Conservation (phyloP, 345 rosid genomes). For the Laguncularia racemosa region DNA sequence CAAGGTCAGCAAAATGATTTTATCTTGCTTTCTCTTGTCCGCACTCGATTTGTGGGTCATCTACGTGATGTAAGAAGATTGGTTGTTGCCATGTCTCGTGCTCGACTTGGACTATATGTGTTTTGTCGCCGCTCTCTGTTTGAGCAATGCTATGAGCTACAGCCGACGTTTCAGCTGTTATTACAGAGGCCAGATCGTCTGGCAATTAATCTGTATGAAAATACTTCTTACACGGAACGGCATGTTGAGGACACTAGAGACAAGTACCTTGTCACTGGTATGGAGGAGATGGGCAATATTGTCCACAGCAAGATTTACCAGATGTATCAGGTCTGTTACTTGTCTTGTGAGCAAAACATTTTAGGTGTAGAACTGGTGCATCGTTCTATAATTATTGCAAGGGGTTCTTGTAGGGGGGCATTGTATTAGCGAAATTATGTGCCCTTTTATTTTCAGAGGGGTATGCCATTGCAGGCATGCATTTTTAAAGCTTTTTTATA, state of each 20-base stretch:
- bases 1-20: conserved; percentile 99
- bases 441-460: background rate
- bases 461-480: too few species aligned
- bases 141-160: conserved; percentile 95
- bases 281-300: conserved; percentile 72
- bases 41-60: conserved; percentile 95
- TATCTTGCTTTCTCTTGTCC: conserved; percentile 88
- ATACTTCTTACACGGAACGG: conserved; percentile 64
- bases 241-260: conserved; percentile 60
- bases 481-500: too few species aligned
- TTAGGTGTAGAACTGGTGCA: background rate
- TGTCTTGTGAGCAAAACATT: background rate
- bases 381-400: background rate
- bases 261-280: conserved; percentile 47
- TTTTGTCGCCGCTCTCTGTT: conserved; percentile 87
- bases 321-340: conserved; percentile 51
- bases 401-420: background rate
- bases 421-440: background rate
- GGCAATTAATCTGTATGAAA: conserved; percentile 57
- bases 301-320: conserved; percentile 47
- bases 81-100: conserved; percentile 99
- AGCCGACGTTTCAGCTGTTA: conserved; percentile 78
- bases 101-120: conserved; percentile 83
- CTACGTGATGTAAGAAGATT: conserved; percentile 96
- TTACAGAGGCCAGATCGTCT: conserved; percentile 83